Evolutionary conservation across 768 basidiomycete genomes (phyloP).

Genomic region (Mycena epipterygia): DNA sequence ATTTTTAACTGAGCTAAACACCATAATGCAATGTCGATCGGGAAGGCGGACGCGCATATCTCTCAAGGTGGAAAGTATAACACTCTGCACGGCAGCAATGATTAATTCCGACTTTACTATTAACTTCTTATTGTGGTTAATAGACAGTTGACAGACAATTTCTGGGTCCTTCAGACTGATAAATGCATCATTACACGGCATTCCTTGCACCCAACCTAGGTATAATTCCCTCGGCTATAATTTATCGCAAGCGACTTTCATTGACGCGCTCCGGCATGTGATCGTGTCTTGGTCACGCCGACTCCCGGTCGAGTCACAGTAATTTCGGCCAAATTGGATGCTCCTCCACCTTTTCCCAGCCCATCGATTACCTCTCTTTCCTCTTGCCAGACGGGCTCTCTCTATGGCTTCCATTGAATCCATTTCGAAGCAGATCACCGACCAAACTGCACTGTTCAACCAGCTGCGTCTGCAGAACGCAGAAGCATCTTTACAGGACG

Average conservation of each 20-base stretch:
- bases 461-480: slow-evolving; percentile 70
- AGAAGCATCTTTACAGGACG: slow-evolving; percentile 65
- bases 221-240: too few relatives aligned
- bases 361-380: slow-evolving; percentile 52
- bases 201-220: too few relatives aligned
- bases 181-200: too few relatives aligned
- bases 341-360: slow-evolving; percentile 33
- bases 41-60: too few relatives aligned
- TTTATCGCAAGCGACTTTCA: not conserved
- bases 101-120: too few relatives aligned
- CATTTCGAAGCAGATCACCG: slow-evolving; percentile 60
- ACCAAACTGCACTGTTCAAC: slow-evolving; percentile 71
- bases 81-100: too few relatives aligned
- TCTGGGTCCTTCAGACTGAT: too few relatives aligned
- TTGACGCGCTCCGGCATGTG: not conserved
- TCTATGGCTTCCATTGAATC: slow-evolving; percentile 57
- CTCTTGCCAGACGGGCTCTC: slow-evolving; percentile 34
- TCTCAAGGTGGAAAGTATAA: too few relatives aligned
- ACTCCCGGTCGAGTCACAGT: slow-evolving; percentile 21
- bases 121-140: too few relatives aligned
- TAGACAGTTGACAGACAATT: too few relatives aligned
- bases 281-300: not conserved
- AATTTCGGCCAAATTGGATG: slow-evolving; percentile 28
- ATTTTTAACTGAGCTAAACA: too few relatives aligned
- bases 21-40: too few relatives aligned